Evolutionary conservation across 768 basidiomycete species (phyloP), one percentile per base, ranked within the genome.

Genomic region (Lactifluus rugatus): DNA sequence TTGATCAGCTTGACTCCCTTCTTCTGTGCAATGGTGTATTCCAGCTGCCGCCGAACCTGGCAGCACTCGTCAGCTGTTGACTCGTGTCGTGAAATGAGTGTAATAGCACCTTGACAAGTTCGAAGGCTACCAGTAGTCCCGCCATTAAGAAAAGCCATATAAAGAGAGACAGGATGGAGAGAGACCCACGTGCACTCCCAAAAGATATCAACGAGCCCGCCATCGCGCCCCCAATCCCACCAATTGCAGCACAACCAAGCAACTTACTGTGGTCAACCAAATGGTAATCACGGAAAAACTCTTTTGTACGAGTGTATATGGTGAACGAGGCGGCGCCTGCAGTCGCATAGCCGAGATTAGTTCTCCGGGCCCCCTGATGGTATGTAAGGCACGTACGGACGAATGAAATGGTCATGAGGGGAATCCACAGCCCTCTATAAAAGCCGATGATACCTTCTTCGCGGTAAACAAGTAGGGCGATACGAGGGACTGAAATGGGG

Each of bases 321-420:
- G 88, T 89, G 73, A 96, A 94, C 48, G 88, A 91, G 32, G 89
- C 85, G 31, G 93, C 91, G 62, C 90, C 89, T 93, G 63, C 39
- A 10, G 61, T 59, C 19, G 39, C 57, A 39, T 37, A 42, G 60
- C 34, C 61, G 51, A n/a, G n/a, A 51, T 54, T 55, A 50, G 41
- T 23, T 31, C 56, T 23, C 60, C 36, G 39, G 52, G 56, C 26
- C 46, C 37, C 48, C 25, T 37, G 53, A 48, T 26, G 41, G 47
- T 34, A 52, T 52, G 19, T 50, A 48, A 49, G 41, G 19, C 48
- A 90, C 89, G 74, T 70, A 85, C 95, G 91, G 70, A 97, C 93
- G 70, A 95, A 92, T 5, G 93, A 93, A 65, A 98, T 98, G 9
- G 93, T 95, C 72, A 93, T 78, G 55, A 97, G 81, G 48, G 95